Evolutionary conservation across 2,329 filamentous ascomycete species (phyloP), one percentile per base, ranked within the genome.

Genomic region (Biscogniauxia sp.): DNA sequence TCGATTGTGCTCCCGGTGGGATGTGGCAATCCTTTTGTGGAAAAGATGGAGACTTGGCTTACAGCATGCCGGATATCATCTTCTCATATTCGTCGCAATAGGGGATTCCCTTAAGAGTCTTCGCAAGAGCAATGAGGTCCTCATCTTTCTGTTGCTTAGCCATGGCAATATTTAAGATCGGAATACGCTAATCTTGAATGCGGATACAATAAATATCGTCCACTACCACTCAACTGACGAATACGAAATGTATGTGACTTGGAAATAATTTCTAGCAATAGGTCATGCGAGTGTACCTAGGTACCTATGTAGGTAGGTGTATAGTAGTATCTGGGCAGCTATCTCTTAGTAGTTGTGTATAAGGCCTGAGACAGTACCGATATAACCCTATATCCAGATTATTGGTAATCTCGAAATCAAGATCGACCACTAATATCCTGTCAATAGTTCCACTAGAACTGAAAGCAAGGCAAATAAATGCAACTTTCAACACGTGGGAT

Each of bases 21-120:
- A 23, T 23, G 5, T 2, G 23, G 2, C 1, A 5, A 13, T 32
- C 28, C 28, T 32, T 32, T 23, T 23, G 5, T 5, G 28, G 28
- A 32, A 32, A 7, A 32, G 28, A 23, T 23, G 23, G 5, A 23
- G 5, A 2, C 28, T 32, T 9, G 7, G 7, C 78, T 66, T 70
- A 85, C 83, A 87, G 76, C 76, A 87, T 84, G 26, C 85, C 84
- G 0, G 84, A 87, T 54, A 88, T 83, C 84, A 88, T 88, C 68
- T 82, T 84, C 68, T 88, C 83, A 57, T 87, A 88, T 61, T 87
- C 81, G 7, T 87, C 84, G 5, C 62, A 49, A 56, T 58, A 56
- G 5, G 60, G 64, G 9, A 64, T 56, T 53, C 64, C 49, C 3
- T 37, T 3, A 55, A 66, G 57, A 25, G 25, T 28, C 26, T 59